Base-by-base conservation (phyloP, 208 protist species). In the Zelonia costaricensis region DNA sequence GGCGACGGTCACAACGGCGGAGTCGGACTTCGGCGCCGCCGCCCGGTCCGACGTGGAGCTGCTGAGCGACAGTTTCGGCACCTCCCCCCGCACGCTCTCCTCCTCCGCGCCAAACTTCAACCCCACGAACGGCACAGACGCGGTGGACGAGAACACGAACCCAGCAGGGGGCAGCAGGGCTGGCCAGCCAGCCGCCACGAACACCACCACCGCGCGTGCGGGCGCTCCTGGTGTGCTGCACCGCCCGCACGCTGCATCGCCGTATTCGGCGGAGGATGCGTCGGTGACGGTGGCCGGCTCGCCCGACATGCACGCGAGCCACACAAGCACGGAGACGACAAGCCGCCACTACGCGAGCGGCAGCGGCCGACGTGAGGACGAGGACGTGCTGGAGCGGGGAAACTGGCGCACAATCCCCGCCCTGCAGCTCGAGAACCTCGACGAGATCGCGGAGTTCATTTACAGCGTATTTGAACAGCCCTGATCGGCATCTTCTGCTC, bases 361-460 rank as follows among this genome's bases (percentile, higher is more conserved):
- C 13, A 44, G 40, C 27, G 36, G 30, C 33, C 65, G 55, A 1
- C 57, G 20, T 18, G 62, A 55, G 25, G 66, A 65, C 3, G 66
- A 73, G 39, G 52, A 73, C 27, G 66, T 73, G 7, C 51, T 73
- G 38, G 33, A 61, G 22, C 20, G 20, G 10, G 66, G 66, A 10
- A 62, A 39, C 20, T 73, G 66, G 66, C 58, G 66, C 22, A 46
- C 56, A 23, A 73, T 73, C 30, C 22, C 49, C 0, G 66, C 66
- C 0, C 52, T 73, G 39, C 66, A 73, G 40, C 71, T 92, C 13
- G 31, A 66, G 30, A 57, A 68, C 6, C 58, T 68, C 18, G 70
- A 83, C 1, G 85, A 80, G 35, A 73, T 92, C 15, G 81, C 85
- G 0, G 80, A 88, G 27, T 92, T 92, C 62, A 86, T 92, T 56